Percentiles rank a stretch among this genome's conserved stretches.
Evolutionary conservation across 768 basidiomycete species (phyloP).

Genomic region (Pisolithus microcarpus): DNA sequence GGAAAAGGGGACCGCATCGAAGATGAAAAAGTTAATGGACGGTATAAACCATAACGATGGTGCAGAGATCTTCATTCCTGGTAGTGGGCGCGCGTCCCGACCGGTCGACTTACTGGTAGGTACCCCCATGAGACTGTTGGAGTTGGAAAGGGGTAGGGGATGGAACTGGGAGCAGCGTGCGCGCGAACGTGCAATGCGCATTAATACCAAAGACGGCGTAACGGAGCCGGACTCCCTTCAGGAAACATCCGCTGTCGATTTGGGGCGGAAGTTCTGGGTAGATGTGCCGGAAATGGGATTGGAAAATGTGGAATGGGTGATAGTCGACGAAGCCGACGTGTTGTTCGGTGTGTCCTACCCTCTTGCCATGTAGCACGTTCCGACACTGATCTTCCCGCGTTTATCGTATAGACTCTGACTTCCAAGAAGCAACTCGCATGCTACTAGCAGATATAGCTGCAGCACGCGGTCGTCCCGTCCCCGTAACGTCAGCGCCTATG

Average conservation of each 20-base stretch:
- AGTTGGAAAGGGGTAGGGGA: slow-evolving; percentile 47
- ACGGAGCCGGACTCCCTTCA: slow-evolving; percentile 12
- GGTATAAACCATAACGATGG: slow-evolving; percentile 18
- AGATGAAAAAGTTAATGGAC: slow-evolving; percentile 32
- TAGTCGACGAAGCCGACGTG: slow-evolving; percentile 89
- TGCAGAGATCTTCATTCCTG: slow-evolving; percentile 24
- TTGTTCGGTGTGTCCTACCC: slow-evolving; percentile 56
- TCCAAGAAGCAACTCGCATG: slow-evolving; percentile 62
- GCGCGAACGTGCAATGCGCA: slow-evolving; percentile 16
- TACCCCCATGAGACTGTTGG: slow-evolving; percentile 57
- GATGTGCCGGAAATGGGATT: slow-evolving; percentile 55
- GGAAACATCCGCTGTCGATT: slow-evolving; percentile 13
- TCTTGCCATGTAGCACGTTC: neutral
- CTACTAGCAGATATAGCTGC: slow-evolving; percentile 65
- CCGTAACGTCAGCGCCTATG: neutral
- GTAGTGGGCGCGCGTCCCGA: slow-evolving; percentile 9
- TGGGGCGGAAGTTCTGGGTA: slow-evolving; percentile 31
- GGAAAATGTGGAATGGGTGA: slow-evolving; percentile 76
- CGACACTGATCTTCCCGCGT: neutral
- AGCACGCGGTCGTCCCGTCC: slow-evolving; percentile 32
- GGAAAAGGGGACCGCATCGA: slow-evolving; percentile 37
- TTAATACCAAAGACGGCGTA: slow-evolving; percentile 23
- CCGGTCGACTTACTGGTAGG: slow-evolving; percentile 55
- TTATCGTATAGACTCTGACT: slow-evolving; percentile 60
- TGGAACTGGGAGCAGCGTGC: slow-evolving; percentile 41